phyloP scores from a whole-genome alignment of 1,284 basidiomycete genomes.

The Tilletia horrida region DNA sequence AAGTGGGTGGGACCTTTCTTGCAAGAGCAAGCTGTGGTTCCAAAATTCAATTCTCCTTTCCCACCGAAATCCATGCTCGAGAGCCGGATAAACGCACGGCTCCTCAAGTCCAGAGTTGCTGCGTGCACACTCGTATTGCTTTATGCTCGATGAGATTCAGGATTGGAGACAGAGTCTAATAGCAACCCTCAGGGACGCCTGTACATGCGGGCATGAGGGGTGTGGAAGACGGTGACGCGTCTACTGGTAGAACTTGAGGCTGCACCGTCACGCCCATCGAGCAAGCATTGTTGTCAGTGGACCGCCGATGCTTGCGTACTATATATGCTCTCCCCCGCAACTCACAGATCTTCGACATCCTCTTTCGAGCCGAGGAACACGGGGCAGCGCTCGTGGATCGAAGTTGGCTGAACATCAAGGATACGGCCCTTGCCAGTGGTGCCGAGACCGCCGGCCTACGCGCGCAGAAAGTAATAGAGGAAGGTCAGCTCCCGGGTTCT shows the following conservation, averaged over 20 bases:
- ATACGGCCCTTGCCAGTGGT: slow-evolving; percentile 90
- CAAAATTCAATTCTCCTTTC: too few relatives aligned
- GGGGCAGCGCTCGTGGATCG: slow-evolving; percentile 87
- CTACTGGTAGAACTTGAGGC: slow-evolving; percentile 18
- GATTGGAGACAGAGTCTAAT: neutral
- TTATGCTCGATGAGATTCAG: too few relatives aligned
- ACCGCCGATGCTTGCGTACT: too few relatives aligned
- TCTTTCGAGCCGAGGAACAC: slow-evolving; percentile 93
- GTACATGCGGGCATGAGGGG: neutral
- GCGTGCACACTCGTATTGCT: too few relatives aligned
- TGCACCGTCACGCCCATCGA: too few relatives aligned
- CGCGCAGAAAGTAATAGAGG: neutral
- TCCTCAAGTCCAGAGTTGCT: too few relatives aligned
- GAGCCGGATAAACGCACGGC: too few relatives aligned
- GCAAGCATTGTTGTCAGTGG: neutral
- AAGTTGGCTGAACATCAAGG: slow-evolving; percentile 82
- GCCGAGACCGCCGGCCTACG: slow-evolving; percentile 82
- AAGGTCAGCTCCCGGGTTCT: too few relatives aligned
- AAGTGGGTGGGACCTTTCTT: too few relatives aligned
- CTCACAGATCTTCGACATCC: slow-evolving; percentile 73
- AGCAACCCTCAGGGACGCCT: too few relatives aligned
- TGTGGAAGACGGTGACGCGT: neutral
- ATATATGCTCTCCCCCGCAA: neutral
- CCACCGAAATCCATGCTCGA: too few relatives aligned
- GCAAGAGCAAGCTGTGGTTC: too few relatives aligned